Base-by-base conservation (phyloP, 2,329 filamentous ascomycete genomes). In the Cordyceps farinosa region DNA sequence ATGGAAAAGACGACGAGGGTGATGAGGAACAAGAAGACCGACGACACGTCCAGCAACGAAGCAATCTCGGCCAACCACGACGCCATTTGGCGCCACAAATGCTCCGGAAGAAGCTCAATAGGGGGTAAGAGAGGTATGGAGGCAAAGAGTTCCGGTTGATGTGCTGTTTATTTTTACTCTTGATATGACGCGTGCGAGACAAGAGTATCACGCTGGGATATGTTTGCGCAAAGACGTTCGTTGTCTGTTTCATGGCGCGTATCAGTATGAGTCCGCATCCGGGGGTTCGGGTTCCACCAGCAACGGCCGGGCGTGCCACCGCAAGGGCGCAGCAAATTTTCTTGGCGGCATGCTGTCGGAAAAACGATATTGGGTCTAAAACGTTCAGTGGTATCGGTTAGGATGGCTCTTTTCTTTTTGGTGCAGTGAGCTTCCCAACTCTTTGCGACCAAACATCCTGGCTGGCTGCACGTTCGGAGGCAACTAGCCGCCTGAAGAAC, bases 1-100 rank as follows among this genome's bases (percentile, higher is more conserved):
- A 84, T 67, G 65, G 83, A 66, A 70, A 86, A 86, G 66, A 80
- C 81, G 62, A 77, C 60, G 55, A 83, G 67, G 9, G 82, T 84
- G 61, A 76, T 65, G 59, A 76, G 58, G 53, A 83, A 71, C 51
- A 83, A 73, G 55, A 79, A 69, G 59, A 78, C 69, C 57, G 75
- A 70, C 45, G 70, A 64, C 40, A 66, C 63, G 62, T 77, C 72
- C 61, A 77, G 64, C 56, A 67, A 65, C 22, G 64, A 67, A 29
- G 71, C 64, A 54, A 66, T 65, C 13, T 69, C 67, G 30, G 67
- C 62, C 51, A 68, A 60, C 30, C 66, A 66, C 57, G 67, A 63
- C 47, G 70, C 64, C 58, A 61, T 61, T 40, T n/a, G 57, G 22
- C 36, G 45, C 36, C 13, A 13, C 27, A 29, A n/a, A 9, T 17